phyloP scores from a whole-genome alignment of 2,329 filamentous ascomycete species.

The Magnaporthiopsis rhizophila region DNA sequence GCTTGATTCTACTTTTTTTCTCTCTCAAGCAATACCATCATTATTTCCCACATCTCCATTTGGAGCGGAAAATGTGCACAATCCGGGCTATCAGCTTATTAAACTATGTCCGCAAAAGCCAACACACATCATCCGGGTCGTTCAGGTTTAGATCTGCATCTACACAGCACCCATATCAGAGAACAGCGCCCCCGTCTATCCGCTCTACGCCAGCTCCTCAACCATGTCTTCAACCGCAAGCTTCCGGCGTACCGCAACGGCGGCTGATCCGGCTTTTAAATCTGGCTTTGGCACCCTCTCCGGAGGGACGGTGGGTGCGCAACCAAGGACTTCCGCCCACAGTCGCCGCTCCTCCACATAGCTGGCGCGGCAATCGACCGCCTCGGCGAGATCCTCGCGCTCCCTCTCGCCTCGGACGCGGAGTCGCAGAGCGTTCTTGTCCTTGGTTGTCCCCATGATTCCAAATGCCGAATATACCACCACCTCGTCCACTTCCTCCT shows the following conservation, averaged over 20 bases:
- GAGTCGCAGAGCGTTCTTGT: conserved; percentile 23
- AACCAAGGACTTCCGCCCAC: conserved; percentile 34
- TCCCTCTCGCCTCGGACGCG: conserved; percentile 32
- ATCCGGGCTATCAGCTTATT: no score
- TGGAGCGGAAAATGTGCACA: no score
- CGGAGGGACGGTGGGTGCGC: conserved; percentile 19
- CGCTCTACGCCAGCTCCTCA: neutral
- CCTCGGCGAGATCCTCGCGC: conserved; percentile 36
- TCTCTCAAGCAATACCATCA: no score
- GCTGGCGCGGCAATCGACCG: conserved; percentile 30
- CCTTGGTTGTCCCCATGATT: conserved; percentile 30
- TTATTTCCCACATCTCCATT: no score
- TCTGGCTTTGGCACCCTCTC: conserved; percentile 3
- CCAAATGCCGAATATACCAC: conserved; percentile 32
- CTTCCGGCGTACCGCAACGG: conserved; percentile 1
- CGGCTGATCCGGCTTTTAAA: conserved; percentile 1
- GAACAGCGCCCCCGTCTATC: neutral
- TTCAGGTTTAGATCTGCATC: no score
- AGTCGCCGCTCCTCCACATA: conserved; percentile 34
- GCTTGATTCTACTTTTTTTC: no score
- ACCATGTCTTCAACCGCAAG: conserved; percentile 9
- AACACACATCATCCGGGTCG: no score
- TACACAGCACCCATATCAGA: neutral
- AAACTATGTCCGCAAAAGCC: no score
- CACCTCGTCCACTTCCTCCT: conserved; percentile 33